Evolutionary conservation across 345 rosid species (phyloP), one percentile per base, ranked within the genome.

Genomic region (Turritis glabra): DNA sequence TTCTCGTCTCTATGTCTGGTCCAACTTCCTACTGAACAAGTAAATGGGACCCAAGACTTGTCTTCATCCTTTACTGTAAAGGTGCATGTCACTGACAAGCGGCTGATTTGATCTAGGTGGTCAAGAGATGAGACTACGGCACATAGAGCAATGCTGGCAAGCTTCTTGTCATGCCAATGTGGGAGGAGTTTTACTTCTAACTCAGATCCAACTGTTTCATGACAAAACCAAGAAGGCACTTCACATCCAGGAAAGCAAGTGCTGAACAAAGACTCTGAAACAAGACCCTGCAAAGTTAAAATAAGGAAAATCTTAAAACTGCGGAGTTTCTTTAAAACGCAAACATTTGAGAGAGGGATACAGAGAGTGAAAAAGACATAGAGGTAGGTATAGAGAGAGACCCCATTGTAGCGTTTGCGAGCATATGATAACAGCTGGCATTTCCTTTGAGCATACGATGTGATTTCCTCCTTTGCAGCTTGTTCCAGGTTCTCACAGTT

Each of bases 1-100:
- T 48, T 22, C 6, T 5, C 27, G 14, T 46, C 47, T 58, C 50
- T 58, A 1, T 59, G 25, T 73, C 18, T 40, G 12, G 55, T 62
- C 77, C 69, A 73, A 29, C 54, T 64, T 63, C 77, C 77, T 51
- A 73, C 54, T 14, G 53, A 62, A 15, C 70, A 63, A 22, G 53
- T 62, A 51, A 62, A 61, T 3, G 52, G 14, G 62, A 54, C 8
- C 54, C 70, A 51, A 27, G 64, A 38, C 19, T 61, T n/a, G 15
- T 73, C 46, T 52, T 53, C 46, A 63, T 3, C 33, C 15, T 27
- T 27, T 14, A 73, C 4, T n/a, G 26, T 40, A 63, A 63, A 62
- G 32, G 46, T 73, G 46, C 77, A 62, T 7, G 43, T 51, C 63
- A 63, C 77, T 19, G 69, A 53, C 43, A 63, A 51, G 55, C 47